A percentile compares a stretch with the other conserved stretches of the same genome.
These are phyloP conservation scores for Plantago ovata DNA, from an alignment of 257 asterid genomes.

Conservation along the genomic window DNA sequence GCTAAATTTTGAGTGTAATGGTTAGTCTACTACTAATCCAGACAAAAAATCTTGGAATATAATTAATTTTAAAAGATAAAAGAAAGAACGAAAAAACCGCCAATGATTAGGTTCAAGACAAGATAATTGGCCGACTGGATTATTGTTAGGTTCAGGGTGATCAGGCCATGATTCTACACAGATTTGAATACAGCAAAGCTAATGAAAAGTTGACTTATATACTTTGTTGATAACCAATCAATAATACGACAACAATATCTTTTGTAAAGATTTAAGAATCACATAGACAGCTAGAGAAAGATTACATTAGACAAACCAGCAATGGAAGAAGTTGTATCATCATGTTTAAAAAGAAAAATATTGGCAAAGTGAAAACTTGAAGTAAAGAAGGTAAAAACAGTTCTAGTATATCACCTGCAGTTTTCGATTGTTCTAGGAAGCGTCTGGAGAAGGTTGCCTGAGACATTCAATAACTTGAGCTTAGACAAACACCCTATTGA, in stretches of 20 bases:
- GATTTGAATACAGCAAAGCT: neutral
- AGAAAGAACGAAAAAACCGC: no score
- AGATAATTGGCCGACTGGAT: slow-evolving; percentile 14
- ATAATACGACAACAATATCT: slow-evolving; percentile 17
- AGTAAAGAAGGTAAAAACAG: neutral
- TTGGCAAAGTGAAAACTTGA: neutral
- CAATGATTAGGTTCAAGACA: neutral
- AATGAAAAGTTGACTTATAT: slow-evolving; percentile 34
- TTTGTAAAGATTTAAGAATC: neutral
- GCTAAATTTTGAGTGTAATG: no score
- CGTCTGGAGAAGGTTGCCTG: slow-evolving; percentile 62
- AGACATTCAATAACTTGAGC: slow-evolving; percentile 68
- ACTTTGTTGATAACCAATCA: slow-evolving; percentile 30
- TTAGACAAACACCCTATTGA: slow-evolving; percentile 84
- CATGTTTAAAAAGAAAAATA: neutral
- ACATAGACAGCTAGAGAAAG: slow-evolving; percentile 16
- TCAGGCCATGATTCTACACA: neutral
- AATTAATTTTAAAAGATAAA: no score
- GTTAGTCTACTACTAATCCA: no score
- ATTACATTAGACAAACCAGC: neutral
- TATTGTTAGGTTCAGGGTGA: slow-evolving; percentile 5
- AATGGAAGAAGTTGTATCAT: neutral
- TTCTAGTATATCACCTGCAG: slow-evolving; percentile 52
- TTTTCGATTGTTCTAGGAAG: slow-evolving; percentile 77
- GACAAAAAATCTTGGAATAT: no score